A percentile compares a stretch with the other conserved stretches of the same genome.
phyloP scores from a whole-genome alignment of 2,329 filamentous ascomycete species.

The Alternaria metachromatica region DNA sequence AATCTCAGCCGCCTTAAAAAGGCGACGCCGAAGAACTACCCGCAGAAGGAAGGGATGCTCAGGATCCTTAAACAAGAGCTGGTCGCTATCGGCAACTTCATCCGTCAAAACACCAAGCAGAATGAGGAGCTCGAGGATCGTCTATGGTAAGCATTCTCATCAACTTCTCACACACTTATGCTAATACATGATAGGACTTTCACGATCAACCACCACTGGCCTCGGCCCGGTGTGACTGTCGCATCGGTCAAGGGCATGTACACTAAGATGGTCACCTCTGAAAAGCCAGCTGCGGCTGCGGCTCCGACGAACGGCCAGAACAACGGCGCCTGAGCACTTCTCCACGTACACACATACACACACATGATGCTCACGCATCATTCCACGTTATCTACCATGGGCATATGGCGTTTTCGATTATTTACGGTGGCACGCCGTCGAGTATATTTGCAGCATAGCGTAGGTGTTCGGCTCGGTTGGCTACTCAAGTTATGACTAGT shows the following conservation, averaged over 20 bases:
- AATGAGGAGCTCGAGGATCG: conserved; percentile 57
- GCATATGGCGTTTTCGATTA: conserved; percentile 31
- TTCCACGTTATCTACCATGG: conserved; percentile 12
- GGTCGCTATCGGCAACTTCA: conserved; percentile 67
- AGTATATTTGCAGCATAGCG: conserved; percentile 44
- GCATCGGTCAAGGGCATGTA: conserved; percentile 48
- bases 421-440: conserved; percentile 24
- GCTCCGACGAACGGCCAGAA: conserved; percentile 35
- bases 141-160: conserved; percentile 55
- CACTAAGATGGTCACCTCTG: conserved; percentile 42
- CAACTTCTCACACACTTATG: neutral
- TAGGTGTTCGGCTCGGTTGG: conserved; percentile 41
- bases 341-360: neutral
- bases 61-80: conserved; percentile 67
- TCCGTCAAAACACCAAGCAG: conserved; percentile 57
- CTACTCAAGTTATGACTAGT: conserved; percentile 23
- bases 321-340: conserved; percentile 22
- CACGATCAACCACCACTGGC: conserved; percentile 49
- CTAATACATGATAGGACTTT: conserved; percentile 43
- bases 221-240: conserved; percentile 39
- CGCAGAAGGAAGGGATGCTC: conserved; percentile 67
- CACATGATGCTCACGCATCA: conserved; percentile 7
- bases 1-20: conserved; percentile 66
- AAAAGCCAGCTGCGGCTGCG: conserved; percentile 33
- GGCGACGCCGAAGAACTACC: conserved; percentile 68